Evolutionary conservation across 1,284 basidiomycete species (phyloP).

Genomic region (Irpex lacteus): DNA sequence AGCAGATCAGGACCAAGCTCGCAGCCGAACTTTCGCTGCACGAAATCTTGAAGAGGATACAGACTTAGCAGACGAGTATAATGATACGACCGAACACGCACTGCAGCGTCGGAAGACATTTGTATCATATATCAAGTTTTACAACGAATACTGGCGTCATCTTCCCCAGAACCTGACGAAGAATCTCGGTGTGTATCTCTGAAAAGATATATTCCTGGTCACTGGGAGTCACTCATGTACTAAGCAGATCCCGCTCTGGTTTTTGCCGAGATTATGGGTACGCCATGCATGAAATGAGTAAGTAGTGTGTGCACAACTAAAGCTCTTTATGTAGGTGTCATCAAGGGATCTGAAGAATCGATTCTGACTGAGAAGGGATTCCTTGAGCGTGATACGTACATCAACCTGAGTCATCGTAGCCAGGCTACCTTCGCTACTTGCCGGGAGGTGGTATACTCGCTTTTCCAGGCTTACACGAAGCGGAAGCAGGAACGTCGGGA

Average conservation of each 20-base stretch:
- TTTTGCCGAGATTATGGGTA: constrained; percentile 69
- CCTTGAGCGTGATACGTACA: constrained; percentile 46
- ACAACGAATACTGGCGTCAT: constrained; percentile 59
- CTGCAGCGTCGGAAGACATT: constrained; percentile 23
- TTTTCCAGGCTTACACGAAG: constrained; percentile 55
- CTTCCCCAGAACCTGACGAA: constrained; percentile 55
- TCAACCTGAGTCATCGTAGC: constrained; percentile 44
- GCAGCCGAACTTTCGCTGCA: neutral
- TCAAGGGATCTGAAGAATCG: constrained; percentile 62
- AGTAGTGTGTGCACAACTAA: too few species aligned
- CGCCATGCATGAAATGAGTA: neutral
- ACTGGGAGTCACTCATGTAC: too few species aligned
- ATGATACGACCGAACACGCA: constrained; percentile 22
- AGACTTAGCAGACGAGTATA: constrained; percentile 23
- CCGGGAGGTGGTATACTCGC: constrained; percentile 46
- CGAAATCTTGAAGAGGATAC: neutral
- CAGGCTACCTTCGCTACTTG: constrained; percentile 54
- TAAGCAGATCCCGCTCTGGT: constrained; percentile 56
- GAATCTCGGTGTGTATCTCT: constrained; percentile 41
- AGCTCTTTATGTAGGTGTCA: constrained; percentile 44
- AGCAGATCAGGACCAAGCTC: constrained; percentile 31
- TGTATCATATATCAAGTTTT: constrained; percentile 53
- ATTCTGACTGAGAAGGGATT: constrained; percentile 33
- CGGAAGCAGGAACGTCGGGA: constrained; percentile 44
- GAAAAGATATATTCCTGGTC: neutral